Evolutionary conservation across 1,139 yeast species (phyloP).

Genomic region (Saccharomyces hybrid): DNA sequence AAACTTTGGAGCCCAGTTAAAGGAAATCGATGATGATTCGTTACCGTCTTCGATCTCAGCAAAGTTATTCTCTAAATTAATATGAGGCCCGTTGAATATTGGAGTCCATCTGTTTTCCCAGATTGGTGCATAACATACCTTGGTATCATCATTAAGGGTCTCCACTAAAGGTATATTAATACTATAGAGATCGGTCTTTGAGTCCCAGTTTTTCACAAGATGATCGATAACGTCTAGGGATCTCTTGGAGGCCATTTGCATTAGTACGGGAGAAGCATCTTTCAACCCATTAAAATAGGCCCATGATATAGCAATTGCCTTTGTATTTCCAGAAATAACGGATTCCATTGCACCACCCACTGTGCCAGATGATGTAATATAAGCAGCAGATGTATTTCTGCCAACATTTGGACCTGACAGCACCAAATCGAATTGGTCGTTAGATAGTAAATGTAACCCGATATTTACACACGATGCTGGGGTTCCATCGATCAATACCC

Average conservation of each 20-base stretch:
- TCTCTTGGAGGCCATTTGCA: slow-evolving; percentile 60
- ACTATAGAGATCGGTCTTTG: slow-evolving; percentile 63
- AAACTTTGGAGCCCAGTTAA: slow-evolving; percentile 81
- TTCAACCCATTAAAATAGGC: slow-evolving; percentile 53
- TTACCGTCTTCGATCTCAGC: slow-evolving; percentile 42
- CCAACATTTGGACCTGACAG: slow-evolving; percentile 95
- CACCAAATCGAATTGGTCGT: slow-evolving; percentile 70
- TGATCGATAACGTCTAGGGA: slow-evolving; percentile 56
- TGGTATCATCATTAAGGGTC: slow-evolving; percentile 46
- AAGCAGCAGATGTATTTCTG: slow-evolving; percentile 83
- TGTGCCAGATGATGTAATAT: slow-evolving; percentile 90
- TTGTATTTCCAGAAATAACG: slow-evolving; percentile 60
- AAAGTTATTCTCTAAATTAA: slow-evolving; percentile 26
- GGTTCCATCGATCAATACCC: slow-evolving; percentile 84
- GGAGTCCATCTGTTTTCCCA: slow-evolving; percentile 74
- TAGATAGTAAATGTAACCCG: slow-evolving; percentile 68
- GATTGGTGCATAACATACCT: slow-evolving; percentile 66
- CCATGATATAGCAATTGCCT: slow-evolving; percentile 74
- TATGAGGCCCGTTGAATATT: slow-evolving; percentile 37
- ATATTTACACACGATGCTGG: slow-evolving; percentile 95
- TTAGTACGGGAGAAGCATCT: slow-evolving; percentile 45
- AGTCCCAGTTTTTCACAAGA: slow-evolving; percentile 52
- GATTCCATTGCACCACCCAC: slow-evolving; percentile 98
- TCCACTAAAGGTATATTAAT: slow-evolving; percentile 71
- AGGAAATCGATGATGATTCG: slow-evolving; percentile 40